Percentiles rank a stretch among this genome's conserved stretches.
Evolutionary conservation across 768 basidiomycete genomes (phyloP).

Genomic region (Tulasnella sp.): DNA sequence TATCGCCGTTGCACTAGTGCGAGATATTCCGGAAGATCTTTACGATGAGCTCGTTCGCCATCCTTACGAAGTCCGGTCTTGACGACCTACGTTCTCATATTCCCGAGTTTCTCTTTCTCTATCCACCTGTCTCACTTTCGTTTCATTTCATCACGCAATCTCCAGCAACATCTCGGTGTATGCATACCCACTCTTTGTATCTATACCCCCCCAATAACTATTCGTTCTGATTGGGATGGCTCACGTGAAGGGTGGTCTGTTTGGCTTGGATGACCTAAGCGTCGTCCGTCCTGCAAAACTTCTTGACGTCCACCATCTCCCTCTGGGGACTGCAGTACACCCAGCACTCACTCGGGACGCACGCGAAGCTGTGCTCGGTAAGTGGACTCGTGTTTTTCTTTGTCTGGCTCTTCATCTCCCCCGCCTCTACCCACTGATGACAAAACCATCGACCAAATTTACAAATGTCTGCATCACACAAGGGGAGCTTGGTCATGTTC

Average conservation of each 20-base stretch:
- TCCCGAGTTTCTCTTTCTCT: too few species aligned
- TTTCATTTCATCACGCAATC: background rate
- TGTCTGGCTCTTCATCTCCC: background rate
- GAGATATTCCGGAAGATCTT: conserved; percentile 75
- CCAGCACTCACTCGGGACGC: background rate
- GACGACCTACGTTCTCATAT: too few species aligned
- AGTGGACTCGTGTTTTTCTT: background rate
- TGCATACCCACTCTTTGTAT: background rate
- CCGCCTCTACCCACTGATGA: background rate
- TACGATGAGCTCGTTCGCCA: conserved; percentile 86
- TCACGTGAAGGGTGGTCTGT: background rate
- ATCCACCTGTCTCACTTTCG: background rate
- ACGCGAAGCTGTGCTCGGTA: background rate
- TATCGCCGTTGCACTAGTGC: conserved; percentile 86
- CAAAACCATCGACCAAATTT: background rate
- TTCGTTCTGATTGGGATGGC: background rate
- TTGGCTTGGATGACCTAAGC: background rate
- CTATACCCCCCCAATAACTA: background rate
- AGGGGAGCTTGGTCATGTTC: too few species aligned
- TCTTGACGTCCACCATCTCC: too few species aligned
- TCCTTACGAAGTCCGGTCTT: conserved; percentile 39
- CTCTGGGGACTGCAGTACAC: too few species aligned
- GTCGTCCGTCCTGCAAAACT: background rate
- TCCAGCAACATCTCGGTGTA: background rate
- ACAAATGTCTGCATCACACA: background rate